Evolutionary conservation across 352 stramenopile genomes (phyloP).

Genomic region (Blastocystis hominis): DNA sequence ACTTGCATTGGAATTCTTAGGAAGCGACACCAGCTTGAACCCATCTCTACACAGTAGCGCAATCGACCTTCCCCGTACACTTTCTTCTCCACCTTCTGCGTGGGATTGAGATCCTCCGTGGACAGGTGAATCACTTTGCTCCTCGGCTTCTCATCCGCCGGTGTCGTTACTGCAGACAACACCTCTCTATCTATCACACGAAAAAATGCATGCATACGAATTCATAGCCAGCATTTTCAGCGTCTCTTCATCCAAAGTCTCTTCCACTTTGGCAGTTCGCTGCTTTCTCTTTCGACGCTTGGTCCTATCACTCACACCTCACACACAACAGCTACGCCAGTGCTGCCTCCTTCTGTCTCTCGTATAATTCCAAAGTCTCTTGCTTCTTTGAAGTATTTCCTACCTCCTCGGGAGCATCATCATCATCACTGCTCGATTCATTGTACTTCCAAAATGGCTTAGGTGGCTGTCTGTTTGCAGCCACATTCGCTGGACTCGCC

Average conservation of each 20-base stretch:
- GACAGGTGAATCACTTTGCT: constrained; percentile 31
- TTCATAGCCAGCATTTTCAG: constrained; percentile 3
- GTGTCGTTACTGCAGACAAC: neutral
- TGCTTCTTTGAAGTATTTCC: neutral
- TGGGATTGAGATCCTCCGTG: neutral
- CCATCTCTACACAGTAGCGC: neutral
- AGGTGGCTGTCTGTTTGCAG: too few relatives aligned
- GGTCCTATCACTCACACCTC: neutral
- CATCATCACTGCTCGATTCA: neutral
- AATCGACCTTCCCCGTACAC: neutral
- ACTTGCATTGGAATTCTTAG: neutral
- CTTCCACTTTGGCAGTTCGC: neutral
- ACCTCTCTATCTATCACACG: neutral
- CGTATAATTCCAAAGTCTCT: constrained; percentile 20
- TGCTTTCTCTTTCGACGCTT: constrained; percentile 52
- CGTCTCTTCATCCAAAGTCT: neutral
- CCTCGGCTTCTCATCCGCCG: neutral
- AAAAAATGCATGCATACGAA: neutral
- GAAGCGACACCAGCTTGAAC: constrained; percentile 31
- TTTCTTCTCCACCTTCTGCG: constrained; percentile 32
- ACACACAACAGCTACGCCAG: neutral
- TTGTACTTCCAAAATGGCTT: neutral
- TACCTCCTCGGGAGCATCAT: constrained; percentile 48
- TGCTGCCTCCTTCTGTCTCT: neutral
- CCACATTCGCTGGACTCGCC: too few relatives aligned